Evolutionary conservation across 2,329 filamentous ascomycete species (phyloP).

Genomic region (Hirsutella minnesotensis): DNA sequence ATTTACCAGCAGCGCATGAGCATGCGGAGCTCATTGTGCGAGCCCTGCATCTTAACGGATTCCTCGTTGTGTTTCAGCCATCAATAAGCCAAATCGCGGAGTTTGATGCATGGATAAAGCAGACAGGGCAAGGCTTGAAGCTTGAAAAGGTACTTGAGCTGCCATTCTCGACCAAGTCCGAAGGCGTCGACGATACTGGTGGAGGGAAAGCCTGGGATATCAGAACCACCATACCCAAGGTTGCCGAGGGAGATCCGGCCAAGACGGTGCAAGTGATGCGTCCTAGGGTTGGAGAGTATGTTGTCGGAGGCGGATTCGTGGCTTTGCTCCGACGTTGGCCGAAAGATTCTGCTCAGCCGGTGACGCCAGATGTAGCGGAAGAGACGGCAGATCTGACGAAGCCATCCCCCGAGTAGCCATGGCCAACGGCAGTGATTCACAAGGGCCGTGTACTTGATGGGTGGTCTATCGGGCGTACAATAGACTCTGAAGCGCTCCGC

Average conservation of each 20-base stretch:
- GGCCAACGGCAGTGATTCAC: background rate
- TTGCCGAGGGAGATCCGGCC: conserved; percentile 7
- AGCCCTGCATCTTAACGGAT: conserved; percentile 52
- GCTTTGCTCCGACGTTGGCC: conserved; percentile 24
- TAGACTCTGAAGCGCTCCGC: no score
- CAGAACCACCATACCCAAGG: conserved; percentile 28
- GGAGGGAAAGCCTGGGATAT: conserved; percentile 52
- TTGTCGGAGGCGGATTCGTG: conserved; percentile 28
- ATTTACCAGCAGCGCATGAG: conserved; percentile 53
- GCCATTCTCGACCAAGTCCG: conserved; percentile 24
- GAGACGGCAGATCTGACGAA: background rate
- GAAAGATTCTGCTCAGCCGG: background rate
- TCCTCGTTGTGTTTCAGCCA: conserved; percentile 61
- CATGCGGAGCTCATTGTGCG: conserved; percentile 32
- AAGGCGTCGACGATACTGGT: conserved; percentile 33
- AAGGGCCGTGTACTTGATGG: no score
- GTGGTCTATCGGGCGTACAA: no score
- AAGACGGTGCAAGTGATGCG: conserved; percentile 26
- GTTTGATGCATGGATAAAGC: conserved; percentile 36
- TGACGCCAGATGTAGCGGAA: background rate
- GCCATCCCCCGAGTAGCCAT: background rate
- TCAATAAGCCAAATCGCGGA: conserved; percentile 67
- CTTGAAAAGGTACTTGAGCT: conserved; percentile 51
- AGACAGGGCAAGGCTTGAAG: conserved; percentile 38
- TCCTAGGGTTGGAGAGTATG: conserved; percentile 26